phyloP scores from a whole-genome alignment of 2,329 filamentous ascomycete genomes.

The Phialophora tarda region DNA sequence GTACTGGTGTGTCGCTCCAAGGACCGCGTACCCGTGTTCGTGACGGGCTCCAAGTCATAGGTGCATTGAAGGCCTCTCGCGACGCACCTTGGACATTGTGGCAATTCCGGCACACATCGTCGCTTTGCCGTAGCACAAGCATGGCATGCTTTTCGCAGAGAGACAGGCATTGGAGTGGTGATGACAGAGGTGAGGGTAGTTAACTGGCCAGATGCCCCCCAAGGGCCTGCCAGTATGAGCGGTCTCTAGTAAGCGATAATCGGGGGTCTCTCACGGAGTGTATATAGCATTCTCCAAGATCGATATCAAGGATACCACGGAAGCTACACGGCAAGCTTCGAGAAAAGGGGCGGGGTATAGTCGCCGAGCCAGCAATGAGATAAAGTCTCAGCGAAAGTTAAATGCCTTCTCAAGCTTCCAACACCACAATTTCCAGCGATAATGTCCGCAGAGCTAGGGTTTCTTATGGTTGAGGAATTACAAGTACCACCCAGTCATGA shows the following conservation, averaged over 20 bases:
- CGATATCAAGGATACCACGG: not conserved
- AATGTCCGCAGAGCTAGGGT: not conserved
- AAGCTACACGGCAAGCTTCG: not conserved
- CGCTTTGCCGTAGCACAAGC: constrained; percentile 64
- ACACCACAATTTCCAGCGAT: not conserved
- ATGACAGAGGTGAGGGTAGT: not conserved
- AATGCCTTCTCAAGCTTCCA: not conserved
- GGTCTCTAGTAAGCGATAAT: too few relatives aligned
- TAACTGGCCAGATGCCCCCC: too few relatives aligned
- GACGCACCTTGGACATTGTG: constrained; percentile 60
- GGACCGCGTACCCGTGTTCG: constrained; percentile 1
- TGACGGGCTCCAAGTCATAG: constrained; percentile 47
- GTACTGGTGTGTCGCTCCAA: not conserved
- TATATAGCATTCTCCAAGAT: not conserved
- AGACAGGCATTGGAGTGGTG: constrained; percentile 19
- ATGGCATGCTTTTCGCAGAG: constrained; percentile 60
- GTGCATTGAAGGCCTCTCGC: constrained; percentile 56
- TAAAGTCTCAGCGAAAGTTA: not conserved
- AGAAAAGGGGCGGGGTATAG: not conserved
- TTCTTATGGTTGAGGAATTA: not conserved
- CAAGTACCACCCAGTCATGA: too few relatives aligned
- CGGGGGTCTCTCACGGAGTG: too few relatives aligned
- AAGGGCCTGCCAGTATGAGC: too few relatives aligned
- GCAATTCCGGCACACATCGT: constrained; percentile 60
- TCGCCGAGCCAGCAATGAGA: not conserved